phyloP scores from a whole-genome alignment of 495 filamentous ascomycete species.

The Bryoglossum gracile region DNA sequence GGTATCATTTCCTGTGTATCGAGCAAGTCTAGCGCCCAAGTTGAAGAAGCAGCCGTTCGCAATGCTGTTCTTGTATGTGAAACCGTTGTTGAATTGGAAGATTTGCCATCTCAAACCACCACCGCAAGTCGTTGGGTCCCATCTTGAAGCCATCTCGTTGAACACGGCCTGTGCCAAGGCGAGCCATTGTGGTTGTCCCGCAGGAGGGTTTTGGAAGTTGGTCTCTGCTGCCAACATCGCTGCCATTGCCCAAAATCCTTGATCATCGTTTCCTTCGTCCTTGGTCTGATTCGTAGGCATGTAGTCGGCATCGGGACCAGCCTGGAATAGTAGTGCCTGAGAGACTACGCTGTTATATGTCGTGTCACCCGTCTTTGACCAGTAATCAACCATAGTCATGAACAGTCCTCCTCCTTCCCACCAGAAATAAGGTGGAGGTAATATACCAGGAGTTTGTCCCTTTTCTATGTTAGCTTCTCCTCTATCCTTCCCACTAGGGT shows the following conservation, averaged over 20 bases:
- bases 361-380: constrained; percentile 55
- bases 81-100: constrained; percentile 65
- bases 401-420: constrained; percentile 76
- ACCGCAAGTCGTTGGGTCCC: constrained; percentile 58
- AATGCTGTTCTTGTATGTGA: constrained; percentile 65
- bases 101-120: constrained; percentile 81
- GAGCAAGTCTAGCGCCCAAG: constrained; percentile 60
- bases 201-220: constrained; percentile 51
- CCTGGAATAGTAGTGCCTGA: constrained; percentile 51
- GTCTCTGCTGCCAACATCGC: constrained; percentile 62
- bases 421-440: constrained; percentile 54
- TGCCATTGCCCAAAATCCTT: constrained; percentile 60
- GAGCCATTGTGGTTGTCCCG: constrained; percentile 61
- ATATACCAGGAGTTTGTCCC: constrained; percentile 44
- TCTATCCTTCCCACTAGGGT: not conserved
- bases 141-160: constrained; percentile 61
- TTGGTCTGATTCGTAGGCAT: constrained; percentile 57
- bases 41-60: constrained; percentile 78
- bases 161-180: constrained; percentile 76
- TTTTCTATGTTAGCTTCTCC: not conserved
- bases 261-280: constrained; percentile 61
- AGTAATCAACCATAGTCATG: constrained; percentile 63
- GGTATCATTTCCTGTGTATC: constrained; percentile 62
- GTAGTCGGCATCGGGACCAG: constrained; percentile 49
- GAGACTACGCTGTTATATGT: constrained; percentile 51